Percentiles rank a stretch among this genome's conserved stretches.
These are phyloP conservation scores for Colletotrichum spaethianum DNA, from an alignment of 2,329 filamentous ascomycete genomes.

Conservation along the genomic window DNA sequence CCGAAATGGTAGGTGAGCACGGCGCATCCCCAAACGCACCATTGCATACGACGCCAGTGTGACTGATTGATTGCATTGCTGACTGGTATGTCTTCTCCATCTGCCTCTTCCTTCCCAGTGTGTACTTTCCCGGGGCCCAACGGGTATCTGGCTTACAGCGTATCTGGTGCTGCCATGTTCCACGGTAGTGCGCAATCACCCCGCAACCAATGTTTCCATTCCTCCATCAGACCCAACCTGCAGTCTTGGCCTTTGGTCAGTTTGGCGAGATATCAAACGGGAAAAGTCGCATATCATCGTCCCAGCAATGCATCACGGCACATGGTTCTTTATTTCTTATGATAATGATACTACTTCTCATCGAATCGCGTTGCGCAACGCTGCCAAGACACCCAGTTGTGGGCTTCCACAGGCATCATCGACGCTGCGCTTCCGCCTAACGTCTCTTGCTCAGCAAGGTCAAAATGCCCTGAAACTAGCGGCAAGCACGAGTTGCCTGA, in stretches of 20 bases:
- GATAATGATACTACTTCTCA: neutral
- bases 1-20: constrained; percentile 37
- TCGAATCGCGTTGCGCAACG: constrained; percentile 14
- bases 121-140: neutral
- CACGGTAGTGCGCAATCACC: neutral
- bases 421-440: constrained; percentile 25
- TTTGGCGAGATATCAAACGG: constrained; percentile 10
- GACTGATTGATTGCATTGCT: constrained; percentile 13
- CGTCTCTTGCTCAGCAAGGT: neutral
- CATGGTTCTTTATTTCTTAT: constrained; percentile 19
- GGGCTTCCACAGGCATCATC: constrained; percentile 12
- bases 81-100: neutral
- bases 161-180: constrained; percentile 13
- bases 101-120: neutral
- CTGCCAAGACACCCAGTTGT: constrained; percentile 14
- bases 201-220: constrained; percentile 1
- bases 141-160: constrained; percentile 1
- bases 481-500: constrained; percentile 14
- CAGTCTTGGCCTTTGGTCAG: neutral
- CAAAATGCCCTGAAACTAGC: constrained; percentile 14
- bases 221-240: neutral
- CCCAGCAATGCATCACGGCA: constrained; percentile 20
- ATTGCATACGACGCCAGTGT: neutral
- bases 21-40: constrained; percentile 7
- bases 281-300: constrained; percentile 11